phyloP scores from a whole-genome alignment of 2,329 filamentous ascomycete genomes.

The Dactylonectria estremocensis region DNA sequence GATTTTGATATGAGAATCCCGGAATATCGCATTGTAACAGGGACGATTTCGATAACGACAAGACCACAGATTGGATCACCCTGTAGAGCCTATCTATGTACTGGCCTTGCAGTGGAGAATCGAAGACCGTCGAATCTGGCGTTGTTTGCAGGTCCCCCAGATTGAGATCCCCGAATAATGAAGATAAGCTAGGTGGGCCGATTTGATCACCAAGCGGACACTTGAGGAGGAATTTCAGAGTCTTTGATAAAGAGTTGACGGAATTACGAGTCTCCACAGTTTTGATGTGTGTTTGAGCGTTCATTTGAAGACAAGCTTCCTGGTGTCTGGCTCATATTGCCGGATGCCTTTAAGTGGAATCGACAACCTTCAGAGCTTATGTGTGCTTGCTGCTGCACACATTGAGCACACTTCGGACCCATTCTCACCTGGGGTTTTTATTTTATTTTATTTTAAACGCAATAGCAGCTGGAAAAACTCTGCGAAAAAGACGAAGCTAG shows the following conservation, averaged over 20 bases:
- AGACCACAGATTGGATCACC: neutral
- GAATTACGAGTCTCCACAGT: too few species aligned
- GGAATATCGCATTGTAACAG: neutral
- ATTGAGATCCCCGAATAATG: neutral
- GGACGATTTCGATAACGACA: neutral
- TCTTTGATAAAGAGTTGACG: too few species aligned
- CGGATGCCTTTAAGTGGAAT: too few species aligned
- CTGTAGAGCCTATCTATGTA: neutral
- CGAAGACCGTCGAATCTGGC: slow-evolving; percentile 1
- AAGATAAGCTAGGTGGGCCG: neutral
- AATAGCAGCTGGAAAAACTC: neutral
- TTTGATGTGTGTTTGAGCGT: too few species aligned
- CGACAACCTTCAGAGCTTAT: too few species aligned
- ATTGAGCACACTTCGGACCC: too few species aligned
- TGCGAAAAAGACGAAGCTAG: neutral
- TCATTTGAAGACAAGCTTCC: too few species aligned
- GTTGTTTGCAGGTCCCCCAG: neutral
- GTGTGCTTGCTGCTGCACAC: too few species aligned
- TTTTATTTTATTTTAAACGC: too few species aligned
- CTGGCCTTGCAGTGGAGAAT: neutral
- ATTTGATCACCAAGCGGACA: neutral
- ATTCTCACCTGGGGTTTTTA: too few species aligned
- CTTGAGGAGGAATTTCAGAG: too few species aligned
- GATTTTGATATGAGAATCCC: neutral
- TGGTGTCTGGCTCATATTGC: too few species aligned